Evolutionary conservation across 164 flowering plant species (phyloP).

Genomic region (Tinospora cordifolia): DNA sequence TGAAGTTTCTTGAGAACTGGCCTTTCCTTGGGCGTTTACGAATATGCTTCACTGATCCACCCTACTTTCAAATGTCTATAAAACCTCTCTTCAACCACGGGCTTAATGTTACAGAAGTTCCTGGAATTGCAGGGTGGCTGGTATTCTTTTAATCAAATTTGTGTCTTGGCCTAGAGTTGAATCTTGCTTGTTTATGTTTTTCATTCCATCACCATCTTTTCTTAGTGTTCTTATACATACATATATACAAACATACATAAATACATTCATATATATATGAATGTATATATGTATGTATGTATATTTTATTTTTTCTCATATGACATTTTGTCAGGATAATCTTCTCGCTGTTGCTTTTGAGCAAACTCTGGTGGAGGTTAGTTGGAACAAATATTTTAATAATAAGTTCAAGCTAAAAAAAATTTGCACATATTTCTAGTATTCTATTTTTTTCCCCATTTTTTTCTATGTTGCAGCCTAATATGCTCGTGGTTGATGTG

Average conservation of each 20-base stretch:
- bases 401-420: not conserved
- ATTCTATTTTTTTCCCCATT: constrained; percentile 8
- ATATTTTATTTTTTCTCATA: not conserved
- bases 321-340: constrained; percentile 55
- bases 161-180: not conserved
- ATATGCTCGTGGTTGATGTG: constrained; percentile 93
- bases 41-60: constrained; percentile 89
- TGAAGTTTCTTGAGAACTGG: constrained; percentile 74
- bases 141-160: constrained; percentile 32
- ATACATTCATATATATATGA: too few relatives aligned
- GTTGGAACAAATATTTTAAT: not conserved
- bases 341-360: constrained; percentile 82
- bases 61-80: constrained; percentile 93
- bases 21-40: constrained; percentile 84
- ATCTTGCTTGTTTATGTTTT: not conserved
- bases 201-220: not conserved
- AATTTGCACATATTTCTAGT: not conserved
- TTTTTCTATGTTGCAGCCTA: constrained; percentile 60
- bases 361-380: constrained; percentile 92
- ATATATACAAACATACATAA: too few relatives aligned
- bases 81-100: constrained; percentile 85
- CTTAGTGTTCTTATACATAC: not conserved
- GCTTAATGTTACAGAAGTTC: constrained; percentile 84
- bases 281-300: too few relatives aligned
- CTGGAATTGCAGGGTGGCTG: constrained; percentile 97